These are phyloP conservation scores for Chaetomium tenue DNA, from an alignment of 495 filamentous ascomycete species.

Conservation along the genomic window DNA sequence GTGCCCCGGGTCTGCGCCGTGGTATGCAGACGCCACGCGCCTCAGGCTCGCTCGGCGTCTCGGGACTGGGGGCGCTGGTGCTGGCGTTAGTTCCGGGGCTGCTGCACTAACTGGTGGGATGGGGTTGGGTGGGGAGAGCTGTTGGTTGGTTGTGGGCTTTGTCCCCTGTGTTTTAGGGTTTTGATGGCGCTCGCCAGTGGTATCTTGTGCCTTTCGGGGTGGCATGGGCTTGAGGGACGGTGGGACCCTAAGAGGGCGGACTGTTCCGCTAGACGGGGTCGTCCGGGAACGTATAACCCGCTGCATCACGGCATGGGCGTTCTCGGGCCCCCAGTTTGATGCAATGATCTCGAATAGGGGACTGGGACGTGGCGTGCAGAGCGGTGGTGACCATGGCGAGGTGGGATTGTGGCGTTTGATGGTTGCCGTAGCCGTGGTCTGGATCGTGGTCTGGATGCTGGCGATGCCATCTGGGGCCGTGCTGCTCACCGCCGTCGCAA, in stretches of 20 bases:
- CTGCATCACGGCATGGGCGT: conserved; percentile 42
- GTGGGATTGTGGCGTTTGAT: conserved; percentile 44
- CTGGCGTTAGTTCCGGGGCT: too few relatives aligned
- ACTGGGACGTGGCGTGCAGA: conserved; percentile 28
- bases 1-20: neutral
- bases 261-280: conserved; percentile 12
- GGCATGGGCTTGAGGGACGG: neutral
- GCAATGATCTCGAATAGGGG: conserved; percentile 47
- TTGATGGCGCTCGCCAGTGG: neutral
- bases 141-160: neutral
- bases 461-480: conserved; percentile 25
- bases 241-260: neutral
- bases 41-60: conserved; percentile 35
- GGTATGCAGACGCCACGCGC: conserved; percentile 1
- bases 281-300: conserved; percentile 29
- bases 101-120: conserved; percentile 17
- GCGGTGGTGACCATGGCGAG: conserved; percentile 42
- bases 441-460: conserved; percentile 39
- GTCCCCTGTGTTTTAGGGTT: neutral
- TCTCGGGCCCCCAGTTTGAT: conserved; percentile 43
- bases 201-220: neutral
- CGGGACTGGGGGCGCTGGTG: conserved; percentile 35
- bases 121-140: neutral
- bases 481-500: neutral
- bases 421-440: conserved; percentile 44